Evolutionary conservation across 768 basidiomycete species (phyloP).

Genomic region (Dioszegia aurantiaca): DNA sequence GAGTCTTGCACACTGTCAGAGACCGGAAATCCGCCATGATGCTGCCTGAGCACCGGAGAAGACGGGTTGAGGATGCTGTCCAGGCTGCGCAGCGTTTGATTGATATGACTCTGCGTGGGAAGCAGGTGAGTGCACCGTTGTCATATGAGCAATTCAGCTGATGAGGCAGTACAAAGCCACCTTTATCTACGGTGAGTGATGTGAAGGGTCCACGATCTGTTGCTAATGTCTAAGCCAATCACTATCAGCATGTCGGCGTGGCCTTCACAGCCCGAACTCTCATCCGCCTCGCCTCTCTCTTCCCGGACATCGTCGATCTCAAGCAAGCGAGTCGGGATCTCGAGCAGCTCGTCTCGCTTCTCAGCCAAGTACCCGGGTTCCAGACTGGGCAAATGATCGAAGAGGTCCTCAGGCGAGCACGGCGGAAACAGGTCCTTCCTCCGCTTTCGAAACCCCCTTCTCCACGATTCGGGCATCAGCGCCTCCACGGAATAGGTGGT

Average conservation of each 20-base stretch:
- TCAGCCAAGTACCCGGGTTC: constrained; percentile 37
- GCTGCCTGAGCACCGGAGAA: constrained; percentile 25
- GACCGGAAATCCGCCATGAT: constrained; percentile 26
- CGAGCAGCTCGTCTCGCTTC: constrained; percentile 15
- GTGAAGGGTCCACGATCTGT: not conserved
- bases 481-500: not conserved
- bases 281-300: constrained; percentile 19
- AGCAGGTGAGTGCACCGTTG: constrained; percentile 13
- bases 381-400: constrained; percentile 33
- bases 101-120: constrained; percentile 25
- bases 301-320: constrained; percentile 21
- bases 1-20: constrained; percentile 31
- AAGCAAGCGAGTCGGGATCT: constrained; percentile 20
- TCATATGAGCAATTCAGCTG: not conserved
- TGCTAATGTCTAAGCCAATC: constrained; percentile 25
- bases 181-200: constrained; percentile 33
- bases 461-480: not conserved
- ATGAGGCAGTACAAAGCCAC: constrained; percentile 24
- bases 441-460: constrained; percentile 26
- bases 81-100: constrained; percentile 31
- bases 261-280: constrained; percentile 21
- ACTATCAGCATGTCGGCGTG: constrained; percentile 25
- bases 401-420: constrained; percentile 34
- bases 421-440: constrained; percentile 32
- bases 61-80: constrained; percentile 32